Evolutionary conservation across 2,329 filamentous ascomycete genomes (phyloP), one percentile per base, ranked within the genome.

Genomic region (Clonostachys rosea): DNA sequence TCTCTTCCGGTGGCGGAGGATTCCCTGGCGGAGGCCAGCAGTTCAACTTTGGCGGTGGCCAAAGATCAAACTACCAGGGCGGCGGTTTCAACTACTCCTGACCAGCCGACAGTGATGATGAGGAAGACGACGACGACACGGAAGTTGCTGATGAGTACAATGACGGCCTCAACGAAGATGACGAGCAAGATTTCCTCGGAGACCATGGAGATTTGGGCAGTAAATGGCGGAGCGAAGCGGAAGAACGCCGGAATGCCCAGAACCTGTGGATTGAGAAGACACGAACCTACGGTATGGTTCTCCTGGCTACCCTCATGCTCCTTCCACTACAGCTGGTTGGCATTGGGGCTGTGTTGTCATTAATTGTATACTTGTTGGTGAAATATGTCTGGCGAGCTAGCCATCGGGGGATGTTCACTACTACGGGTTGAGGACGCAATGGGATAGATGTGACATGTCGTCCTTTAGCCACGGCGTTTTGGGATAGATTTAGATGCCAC

Each of bases 31-130:
- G 65, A n/a, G 71, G 78, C 35, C 77, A 74, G 43, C 74, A 76
- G 49, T 86, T 84, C 66, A 75, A 75, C 53, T 86, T 85, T 48
- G 65, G 66, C 36, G 62, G 58, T 41, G 54, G 52, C 35, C 66
- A 66, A 42, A 61, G 62, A 37, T 61, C 65, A 34, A 61, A 61
- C 42, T 59, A 66, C 49, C 59, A 70, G 34, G 65, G 65, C 34
- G 64, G 58, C 42, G 56, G 49, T 34, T 72, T 69, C 60, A 65
- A 73, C 48, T 78, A 71, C 60, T 70, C 68, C 60, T 78, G 74
- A 77, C 74, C 71, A 70, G 52, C 70, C 66, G 70, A 65, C 47
- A 58, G 60, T 49, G 56, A 63, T 34, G 55, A 60, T 44, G 60
- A 61, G 43, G 58, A 64, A 44, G 56, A 56, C 46, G 59, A 59